These are phyloP conservation scores for Nepenthes alata DNA, from an alignment of 179 eudicot genomes.

Conservation along the genomic window DNA sequence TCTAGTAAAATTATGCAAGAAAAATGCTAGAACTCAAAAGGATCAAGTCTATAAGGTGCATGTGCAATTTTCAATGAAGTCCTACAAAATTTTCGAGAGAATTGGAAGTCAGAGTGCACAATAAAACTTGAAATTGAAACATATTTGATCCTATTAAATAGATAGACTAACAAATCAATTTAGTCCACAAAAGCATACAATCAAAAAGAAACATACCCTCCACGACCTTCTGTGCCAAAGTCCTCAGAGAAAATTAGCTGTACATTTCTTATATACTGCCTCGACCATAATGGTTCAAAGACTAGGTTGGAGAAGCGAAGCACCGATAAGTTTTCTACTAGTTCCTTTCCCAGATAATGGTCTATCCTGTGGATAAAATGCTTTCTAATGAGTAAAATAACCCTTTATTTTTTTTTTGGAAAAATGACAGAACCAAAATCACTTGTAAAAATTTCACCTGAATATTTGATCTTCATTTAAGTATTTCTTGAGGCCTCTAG, in stretches of 20 bases:
- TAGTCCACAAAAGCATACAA: neutral
- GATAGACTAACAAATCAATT: too few species aligned
- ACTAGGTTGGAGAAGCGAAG: constrained; percentile 96
- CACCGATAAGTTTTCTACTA: constrained; percentile 90
- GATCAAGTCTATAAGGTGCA: too few species aligned
- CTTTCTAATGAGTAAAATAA: constrained; percentile 4
- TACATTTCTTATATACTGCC: constrained; percentile 88
- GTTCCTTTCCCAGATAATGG: constrained; percentile 95
- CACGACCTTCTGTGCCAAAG: constrained; percentile 98
- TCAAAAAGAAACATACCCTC: constrained; percentile 55
- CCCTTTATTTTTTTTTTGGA: neutral
- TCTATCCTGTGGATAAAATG: constrained; percentile 57
- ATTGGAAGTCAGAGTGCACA: too few species aligned
- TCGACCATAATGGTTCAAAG: constrained; percentile 95
- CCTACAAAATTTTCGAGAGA: too few species aligned
- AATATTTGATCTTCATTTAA: constrained; percentile 89
- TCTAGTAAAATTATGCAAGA: too few species aligned
- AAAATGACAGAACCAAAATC: neutral
- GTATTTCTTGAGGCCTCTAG: constrained; percentile 68
- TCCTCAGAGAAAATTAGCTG: constrained; percentile 93
- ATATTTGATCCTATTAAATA: too few species aligned
- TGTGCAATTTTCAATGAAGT: too few species aligned
- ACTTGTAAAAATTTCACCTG: constrained; percentile 29
- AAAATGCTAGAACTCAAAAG: too few species aligned
- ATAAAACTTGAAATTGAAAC: too few species aligned